Evolutionary conservation across 192 early-diverging fungal genomes (phyloP), one percentile per base, ranked within the genome.

Genomic region (Coemansia umbellata): DNA sequence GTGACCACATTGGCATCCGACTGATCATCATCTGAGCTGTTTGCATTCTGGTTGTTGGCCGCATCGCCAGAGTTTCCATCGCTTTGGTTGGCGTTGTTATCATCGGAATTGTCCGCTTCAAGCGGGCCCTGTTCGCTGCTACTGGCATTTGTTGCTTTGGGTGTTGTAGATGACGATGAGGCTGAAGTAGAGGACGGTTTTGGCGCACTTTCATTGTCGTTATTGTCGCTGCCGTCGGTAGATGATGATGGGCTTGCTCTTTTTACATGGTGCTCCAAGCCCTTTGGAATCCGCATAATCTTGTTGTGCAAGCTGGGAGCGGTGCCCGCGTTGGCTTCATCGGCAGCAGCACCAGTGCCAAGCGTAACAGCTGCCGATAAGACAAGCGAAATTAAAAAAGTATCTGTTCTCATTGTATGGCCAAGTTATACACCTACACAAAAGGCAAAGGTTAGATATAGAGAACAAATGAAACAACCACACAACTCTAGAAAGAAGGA

Each of bases 81-180:
- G 32, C 45, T 33, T 11, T 44, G 21, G 30, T 45, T 41, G 22
- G 48, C 1, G 41, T 27, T 26, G 21, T 27, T 37, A n/a, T 32
- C 56, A 11, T 49, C 23, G 28, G 42, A 8, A 13, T 55, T 40
- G 58, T 67, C 65, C 1, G 57, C 2, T 7, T 24, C 58, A 8
- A 68, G 58, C 23, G 53, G 9, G 14, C 56, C 67, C 36, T 69
- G 30, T 36, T 69, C 67, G n/a, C 30, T 27, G 21, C 26, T 42
- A 0, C 30, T 47, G 41, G 9, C 32, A 10, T 40, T 5, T 50
- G 48, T 39, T 41, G 15, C 39, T 14, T 39, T 28, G 2, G 47
- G 56, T 35, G 37, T 58, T 18, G 45, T 35, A 5, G 47, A 15
- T 31, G 44, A 18, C 3, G 19, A 47, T 37, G 37, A 26, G 3